phyloP scores from a whole-genome alignment of 2,329 filamentous ascomycete genomes.

The Epichloe brachyelytri region DNA sequence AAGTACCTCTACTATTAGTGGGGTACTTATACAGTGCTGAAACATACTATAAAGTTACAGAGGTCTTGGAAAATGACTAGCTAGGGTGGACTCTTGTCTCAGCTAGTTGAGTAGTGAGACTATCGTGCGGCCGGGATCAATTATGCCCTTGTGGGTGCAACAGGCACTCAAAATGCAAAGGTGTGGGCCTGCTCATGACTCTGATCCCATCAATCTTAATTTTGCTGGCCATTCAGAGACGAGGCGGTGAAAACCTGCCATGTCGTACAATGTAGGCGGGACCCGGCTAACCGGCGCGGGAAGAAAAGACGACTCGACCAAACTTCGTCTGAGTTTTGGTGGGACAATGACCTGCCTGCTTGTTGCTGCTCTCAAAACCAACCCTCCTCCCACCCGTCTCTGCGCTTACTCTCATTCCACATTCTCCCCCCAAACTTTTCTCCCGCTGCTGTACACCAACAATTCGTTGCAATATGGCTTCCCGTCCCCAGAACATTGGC shows the following conservation, averaged over 20 bases:
- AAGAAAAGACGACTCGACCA: background rate
- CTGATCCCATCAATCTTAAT: background rate
- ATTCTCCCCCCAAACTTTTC: background rate
- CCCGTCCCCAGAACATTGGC: constrained; percentile 75
- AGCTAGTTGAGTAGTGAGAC: no score
- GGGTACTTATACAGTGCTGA: no score
- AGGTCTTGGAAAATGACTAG: no score
- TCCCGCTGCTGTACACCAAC: background rate
- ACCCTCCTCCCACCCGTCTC: constrained; percentile 4
- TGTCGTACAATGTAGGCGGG: no score
- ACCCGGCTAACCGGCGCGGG: background rate
- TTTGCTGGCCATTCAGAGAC: constrained; percentile 5
- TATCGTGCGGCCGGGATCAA: no score
- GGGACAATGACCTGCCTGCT: background rate
- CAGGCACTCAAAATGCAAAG: background rate
- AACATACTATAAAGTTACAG: no score
- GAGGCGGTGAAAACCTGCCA: constrained; percentile 8
- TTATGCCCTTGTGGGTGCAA: no score
- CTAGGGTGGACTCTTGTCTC: no score
- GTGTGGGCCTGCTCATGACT: background rate
- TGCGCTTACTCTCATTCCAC: background rate
- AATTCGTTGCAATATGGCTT: constrained; percentile 43
- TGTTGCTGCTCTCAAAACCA: constrained; percentile 2
- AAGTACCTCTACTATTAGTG: no score
- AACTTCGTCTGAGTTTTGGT: background rate